phyloP scores from a whole-genome alignment of 257 asterid genomes.

The Salvia miltiorrhiza region DNA sequence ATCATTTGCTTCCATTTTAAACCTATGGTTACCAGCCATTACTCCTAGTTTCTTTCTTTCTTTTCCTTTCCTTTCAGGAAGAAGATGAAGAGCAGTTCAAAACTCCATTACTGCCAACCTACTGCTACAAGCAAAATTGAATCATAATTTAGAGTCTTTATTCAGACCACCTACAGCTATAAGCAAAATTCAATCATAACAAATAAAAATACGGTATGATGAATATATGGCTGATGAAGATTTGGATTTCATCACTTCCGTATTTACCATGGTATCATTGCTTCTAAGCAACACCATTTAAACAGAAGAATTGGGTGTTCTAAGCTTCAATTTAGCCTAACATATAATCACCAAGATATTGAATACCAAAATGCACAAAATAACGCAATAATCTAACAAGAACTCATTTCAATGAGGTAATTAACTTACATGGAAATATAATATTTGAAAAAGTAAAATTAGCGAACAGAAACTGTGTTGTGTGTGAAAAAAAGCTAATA shows the following conservation, averaged over 20 bases:
- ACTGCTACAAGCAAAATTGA: not conserved
- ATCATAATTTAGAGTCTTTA: not conserved
- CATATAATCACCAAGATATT: not conserved
- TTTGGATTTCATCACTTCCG: not conserved
- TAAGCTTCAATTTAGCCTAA: not conserved
- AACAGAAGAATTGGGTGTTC: not conserved
- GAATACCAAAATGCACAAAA: not conserved
- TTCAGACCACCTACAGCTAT: not conserved
- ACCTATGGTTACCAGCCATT: slow-evolving; percentile 48
- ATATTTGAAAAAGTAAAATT: not conserved
- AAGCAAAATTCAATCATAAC: not conserved
- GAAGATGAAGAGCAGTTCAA: slow-evolving; percentile 17
- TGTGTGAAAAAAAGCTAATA: not conserved
- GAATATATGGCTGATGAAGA: not conserved
- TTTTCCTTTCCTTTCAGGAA: not conserved
- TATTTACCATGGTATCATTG: too few relatives aligned
- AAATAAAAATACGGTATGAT: not conserved
- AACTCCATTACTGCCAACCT: not conserved
- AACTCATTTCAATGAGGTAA: not conserved
- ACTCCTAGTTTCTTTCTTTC: not conserved
- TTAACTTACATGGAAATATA: not conserved
- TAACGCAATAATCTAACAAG: not conserved
- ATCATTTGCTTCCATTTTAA: slow-evolving; percentile 63
- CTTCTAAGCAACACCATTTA: not conserved
- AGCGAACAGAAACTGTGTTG: not conserved